These are phyloP conservation scores for Collariella sp. DNA, from an alignment of 495 filamentous ascomycete genomes.

Conservation along the genomic window DNA sequence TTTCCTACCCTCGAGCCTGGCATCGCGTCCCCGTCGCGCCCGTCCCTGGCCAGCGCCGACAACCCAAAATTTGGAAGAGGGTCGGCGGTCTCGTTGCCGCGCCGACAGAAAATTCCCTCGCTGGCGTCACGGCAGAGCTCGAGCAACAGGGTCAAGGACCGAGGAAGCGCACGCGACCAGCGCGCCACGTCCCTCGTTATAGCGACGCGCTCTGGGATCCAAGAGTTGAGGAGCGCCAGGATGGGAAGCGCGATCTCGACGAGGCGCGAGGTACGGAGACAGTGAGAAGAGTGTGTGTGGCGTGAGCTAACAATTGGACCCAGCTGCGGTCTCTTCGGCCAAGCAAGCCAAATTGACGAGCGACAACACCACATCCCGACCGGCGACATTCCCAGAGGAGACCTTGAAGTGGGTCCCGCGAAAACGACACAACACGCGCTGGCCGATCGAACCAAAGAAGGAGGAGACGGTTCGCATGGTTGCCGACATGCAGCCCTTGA, in stretches of 20 bases:
- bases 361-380: background rate
- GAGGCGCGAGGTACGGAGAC: constrained; percentile 21
- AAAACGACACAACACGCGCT: constrained; percentile 30
- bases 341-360: background rate
- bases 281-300: background rate
- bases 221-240: background rate
- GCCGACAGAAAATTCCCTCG: constrained; percentile 1
- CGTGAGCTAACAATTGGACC: background rate
- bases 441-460: constrained; percentile 22
- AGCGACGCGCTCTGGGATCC: constrained; percentile 19
- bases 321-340: constrained; percentile 8
- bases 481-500: constrained; percentile 18
- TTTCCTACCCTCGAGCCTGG: constrained; percentile 22
- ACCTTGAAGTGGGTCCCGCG: constrained; percentile 20
- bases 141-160: constrained; percentile 14
- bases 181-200: constrained; percentile 14
- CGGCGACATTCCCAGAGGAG: constrained; percentile 18
- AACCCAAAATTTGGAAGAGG: constrained; percentile 28
- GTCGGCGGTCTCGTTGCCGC: constrained; percentile 13
- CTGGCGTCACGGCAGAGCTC: constrained; percentile 19
- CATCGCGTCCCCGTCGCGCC: constrained; percentile 24
- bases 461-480: constrained; percentile 10
- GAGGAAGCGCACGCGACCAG: constrained; percentile 21
- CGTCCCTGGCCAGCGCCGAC: constrained; percentile 5
- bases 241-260: constrained; percentile 20